phyloP scores from a whole-genome alignment of 352 stramenopile genomes.

The Globisporangium radiosum region DNA sequence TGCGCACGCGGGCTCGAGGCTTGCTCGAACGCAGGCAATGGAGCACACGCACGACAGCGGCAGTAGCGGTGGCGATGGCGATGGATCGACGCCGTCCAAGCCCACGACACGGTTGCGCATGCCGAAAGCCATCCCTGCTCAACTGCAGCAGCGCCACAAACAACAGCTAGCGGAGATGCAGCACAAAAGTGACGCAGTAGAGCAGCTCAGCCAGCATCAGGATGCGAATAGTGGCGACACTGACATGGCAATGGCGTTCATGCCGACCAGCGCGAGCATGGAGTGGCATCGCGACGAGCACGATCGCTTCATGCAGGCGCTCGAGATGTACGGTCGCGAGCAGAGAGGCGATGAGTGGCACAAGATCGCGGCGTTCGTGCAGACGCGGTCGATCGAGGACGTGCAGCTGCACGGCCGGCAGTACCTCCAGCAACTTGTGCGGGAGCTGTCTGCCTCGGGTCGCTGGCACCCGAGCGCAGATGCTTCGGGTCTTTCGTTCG shows the following conservation, averaged over 20 bases:
- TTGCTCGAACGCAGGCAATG: conserved; percentile 12
- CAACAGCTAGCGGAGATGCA: conserved; percentile 1
- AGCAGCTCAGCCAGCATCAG: neutral
- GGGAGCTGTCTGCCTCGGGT: conserved; percentile 18
- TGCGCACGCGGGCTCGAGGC: neutral
- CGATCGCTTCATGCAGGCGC: conserved; percentile 69
- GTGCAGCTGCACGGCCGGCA: conserved; percentile 57
- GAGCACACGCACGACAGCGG: conserved; percentile 1
- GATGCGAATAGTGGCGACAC: neutral
- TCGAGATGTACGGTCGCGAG: conserved; percentile 58
- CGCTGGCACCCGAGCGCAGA: conserved; percentile 3
- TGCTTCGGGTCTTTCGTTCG: neutral
- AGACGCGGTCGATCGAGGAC: conserved; percentile 58
- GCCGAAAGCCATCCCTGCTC: conserved; percentile 12
- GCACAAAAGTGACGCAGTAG: conserved; percentile 1
- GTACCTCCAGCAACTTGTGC: conserved; percentile 73
- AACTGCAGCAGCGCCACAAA: conserved; percentile 15
- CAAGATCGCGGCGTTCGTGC: conserved; percentile 66
- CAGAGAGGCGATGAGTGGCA: conserved; percentile 54
- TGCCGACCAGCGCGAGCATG: neutral
- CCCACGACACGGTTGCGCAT: conserved; percentile 6
- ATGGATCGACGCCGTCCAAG: conserved; percentile 6
- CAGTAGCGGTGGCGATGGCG: neutral
- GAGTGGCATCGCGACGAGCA: conserved; percentile 69
- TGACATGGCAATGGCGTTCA: neutral